Evolutionary conservation across 2,329 filamentous ascomycete species (phyloP), one percentile per base, ranked within the genome.

Genomic region (Xylogone sp.): DNA sequence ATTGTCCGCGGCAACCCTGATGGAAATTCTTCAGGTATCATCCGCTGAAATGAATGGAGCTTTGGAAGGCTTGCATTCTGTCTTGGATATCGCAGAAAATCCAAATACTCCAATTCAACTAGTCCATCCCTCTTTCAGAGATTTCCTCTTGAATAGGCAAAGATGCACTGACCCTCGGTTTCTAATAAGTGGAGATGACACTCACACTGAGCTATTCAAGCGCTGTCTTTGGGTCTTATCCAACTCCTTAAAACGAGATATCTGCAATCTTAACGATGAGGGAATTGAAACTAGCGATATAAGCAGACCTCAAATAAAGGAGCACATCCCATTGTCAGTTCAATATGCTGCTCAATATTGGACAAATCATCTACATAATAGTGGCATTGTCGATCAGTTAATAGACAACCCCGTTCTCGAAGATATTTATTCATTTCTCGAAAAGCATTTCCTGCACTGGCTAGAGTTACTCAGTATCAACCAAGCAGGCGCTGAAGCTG

Each of bases 371-470:
- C 48, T 62, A 13, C 49, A 64, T 53, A 53, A 60, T 34, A 65
- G 63, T 56, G n/a, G n/a, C n/a, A n/a, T n/a, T n/a, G n/a, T n/a
- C n/a, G n/a, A n/a, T n/a, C n/a, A n/a, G n/a, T n/a, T n/a, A n/a
- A n/a, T n/a, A n/a, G 55, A 53, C 42, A 34, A 51, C 45, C 56
- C 56, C 42, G 61, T 69, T 46, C 53, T 46, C 54, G 59, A 68
- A 54, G 54, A 53, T 20, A 57, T 66, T 5, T 53, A 71, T 48
- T 0, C 46, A 1, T 75, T 75, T 52, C 56, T 75, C 2, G 53
- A 59, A 12, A 13, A 55, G 20, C 67, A 73, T 56, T 60, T 75
- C 48, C 68, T 75, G 3, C 59, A 75, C 29, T 56, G 51, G 53
- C 53, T 53, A 27, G 49, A 52, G 21, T 24, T 50, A 19, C 24